A percentile compares a stretch with the other conserved stretches of the same genome.
phyloP scores from a whole-genome alignment of 441 rosid genomes.

The Jatropha podagrica region DNA sequence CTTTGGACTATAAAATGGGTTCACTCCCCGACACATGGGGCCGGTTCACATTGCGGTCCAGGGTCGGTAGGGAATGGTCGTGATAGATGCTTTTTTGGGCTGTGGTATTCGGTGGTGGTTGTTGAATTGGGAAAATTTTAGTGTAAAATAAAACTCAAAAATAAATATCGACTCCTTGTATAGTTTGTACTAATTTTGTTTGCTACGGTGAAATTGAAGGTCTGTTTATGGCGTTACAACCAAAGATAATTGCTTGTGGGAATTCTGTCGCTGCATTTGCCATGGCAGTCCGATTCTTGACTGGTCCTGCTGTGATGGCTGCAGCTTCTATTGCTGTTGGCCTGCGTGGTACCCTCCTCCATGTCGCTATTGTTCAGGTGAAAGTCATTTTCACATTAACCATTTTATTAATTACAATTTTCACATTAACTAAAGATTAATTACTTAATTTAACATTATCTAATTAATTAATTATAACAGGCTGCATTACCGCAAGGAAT shows the following conservation, averaged over 20 bases:
- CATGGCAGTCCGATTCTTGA: slow-evolving; percentile 83
- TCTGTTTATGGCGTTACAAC: slow-evolving; percentile 96
- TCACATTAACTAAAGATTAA: neutral
- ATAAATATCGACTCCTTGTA: neutral
- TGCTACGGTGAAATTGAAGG: slow-evolving; percentile 46
- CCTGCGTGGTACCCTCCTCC: slow-evolving; percentile 79
- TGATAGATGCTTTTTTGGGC: slow-evolving; percentile 30
- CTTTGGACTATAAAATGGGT: slow-evolving; percentile 20
- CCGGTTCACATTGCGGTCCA: slow-evolving; percentile 38
- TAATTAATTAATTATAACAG: slow-evolving; percentile 26
- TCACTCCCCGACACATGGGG: slow-evolving; percentile 59
- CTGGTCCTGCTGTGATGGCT: slow-evolving; percentile 94
- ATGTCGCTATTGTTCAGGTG: slow-evolving; percentile 95
- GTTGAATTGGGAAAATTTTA: slow-evolving; percentile 12
- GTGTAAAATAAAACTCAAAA: neutral
- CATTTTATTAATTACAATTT: neutral
- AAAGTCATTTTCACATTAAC: neutral
- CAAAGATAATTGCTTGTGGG: slow-evolving; percentile 93
- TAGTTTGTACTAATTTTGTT: slow-evolving; percentile 11
- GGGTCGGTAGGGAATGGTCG: slow-evolving; percentile 42
- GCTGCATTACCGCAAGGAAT: slow-evolving; percentile 86
- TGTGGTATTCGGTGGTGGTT: slow-evolving; percentile 10
- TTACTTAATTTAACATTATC: neutral
- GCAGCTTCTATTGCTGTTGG: slow-evolving; percentile 90
- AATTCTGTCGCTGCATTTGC: slow-evolving; percentile 81